Percentiles rank a stretch among this genome's conserved stretches.
Evolutionary conservation across 2,329 filamentous ascomycete species (phyloP).

Genomic region (Fusarium papillatum): DNA sequence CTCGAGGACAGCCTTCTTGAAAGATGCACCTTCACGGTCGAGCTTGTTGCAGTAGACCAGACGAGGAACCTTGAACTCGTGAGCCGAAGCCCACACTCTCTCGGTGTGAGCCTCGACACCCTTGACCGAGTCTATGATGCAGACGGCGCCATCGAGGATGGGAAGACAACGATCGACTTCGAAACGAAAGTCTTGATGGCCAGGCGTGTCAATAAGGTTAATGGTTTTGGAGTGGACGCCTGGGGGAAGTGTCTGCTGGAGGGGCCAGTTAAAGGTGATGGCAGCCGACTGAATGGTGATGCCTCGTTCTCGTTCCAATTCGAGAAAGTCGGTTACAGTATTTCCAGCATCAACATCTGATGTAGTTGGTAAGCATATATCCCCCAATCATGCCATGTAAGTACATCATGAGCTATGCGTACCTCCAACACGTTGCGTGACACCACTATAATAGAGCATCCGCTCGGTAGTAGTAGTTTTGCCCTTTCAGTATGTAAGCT

Average conservation of each 20-base stretch:
- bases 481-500: slow-evolving; percentile 62
- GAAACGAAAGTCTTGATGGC: slow-evolving; percentile 97
- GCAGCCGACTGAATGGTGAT: slow-evolving; percentile 99
- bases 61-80: slow-evolving; percentile 86
- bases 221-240: slow-evolving; percentile 73
- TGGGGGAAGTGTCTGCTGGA: slow-evolving; percentile 57
- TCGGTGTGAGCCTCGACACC: slow-evolving; percentile 98
- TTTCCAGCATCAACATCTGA: slow-evolving; percentile 94
- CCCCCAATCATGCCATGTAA: neutral
- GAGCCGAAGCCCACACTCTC: slow-evolving; percentile 94
- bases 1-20: slow-evolving; percentile 88
- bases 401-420: slow-evolving; percentile 27
- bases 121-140: slow-evolving; percentile 91
- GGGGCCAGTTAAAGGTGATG: slow-evolving; percentile 95
- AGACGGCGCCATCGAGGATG: slow-evolving; percentile 91
- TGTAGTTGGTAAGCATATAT: slow-evolving; percentile 9
- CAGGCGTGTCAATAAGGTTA: slow-evolving; percentile 96
- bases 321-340: slow-evolving; percentile 96
- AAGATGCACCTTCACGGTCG: slow-evolving; percentile 82
- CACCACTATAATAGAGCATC: slow-evolving; percentile 97
- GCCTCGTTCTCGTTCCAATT: slow-evolving; percentile 89
- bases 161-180: slow-evolving; percentile 93
- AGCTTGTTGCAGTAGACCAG: slow-evolving; percentile 85
- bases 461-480: slow-evolving; percentile 99
- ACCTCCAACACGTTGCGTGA: slow-evolving; percentile 87